Evolutionary conservation across 1,284 basidiomycete genomes (phyloP).

Genomic region (Ceratobasidium sp.): DNA sequence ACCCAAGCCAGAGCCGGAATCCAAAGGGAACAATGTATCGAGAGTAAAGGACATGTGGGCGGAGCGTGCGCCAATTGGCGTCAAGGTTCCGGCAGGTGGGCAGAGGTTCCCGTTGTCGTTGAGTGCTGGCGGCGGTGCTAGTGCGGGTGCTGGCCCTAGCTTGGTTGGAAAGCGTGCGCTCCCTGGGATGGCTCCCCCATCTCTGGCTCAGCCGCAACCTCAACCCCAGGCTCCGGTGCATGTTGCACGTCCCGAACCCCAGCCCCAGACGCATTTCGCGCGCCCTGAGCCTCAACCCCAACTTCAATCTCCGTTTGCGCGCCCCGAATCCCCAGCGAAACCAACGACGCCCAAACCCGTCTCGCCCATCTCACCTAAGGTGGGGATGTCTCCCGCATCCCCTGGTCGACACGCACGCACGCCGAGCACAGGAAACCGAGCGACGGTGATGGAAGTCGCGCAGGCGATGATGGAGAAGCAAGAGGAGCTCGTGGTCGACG

Average conservation of each 20-base stretch:
- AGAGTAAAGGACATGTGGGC: conserved; percentile 41
- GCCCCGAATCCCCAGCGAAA: conserved; percentile 23
- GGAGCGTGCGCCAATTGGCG: conserved; percentile 37
- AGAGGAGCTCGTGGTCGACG: conserved; percentile 12
- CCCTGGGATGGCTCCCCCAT: conserved; percentile 52
- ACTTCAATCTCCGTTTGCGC: neutral
- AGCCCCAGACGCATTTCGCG: neutral
- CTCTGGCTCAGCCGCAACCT: conserved; percentile 32
- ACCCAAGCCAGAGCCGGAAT: conserved; percentile 5
- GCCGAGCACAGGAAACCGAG: conserved; percentile 69
- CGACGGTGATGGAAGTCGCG: conserved; percentile 77
- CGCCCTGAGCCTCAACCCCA: neutral
- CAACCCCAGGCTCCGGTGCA: conserved; percentile 44
- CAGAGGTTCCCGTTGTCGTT: conserved; percentile 1
- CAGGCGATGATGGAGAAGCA: conserved; percentile 60
- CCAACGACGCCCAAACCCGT: conserved; percentile 24
- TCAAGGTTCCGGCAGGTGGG: conserved; percentile 15
- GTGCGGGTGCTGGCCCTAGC: conserved; percentile 8
- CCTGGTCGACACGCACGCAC: conserved; percentile 59
- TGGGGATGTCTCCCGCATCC: conserved; percentile 7
- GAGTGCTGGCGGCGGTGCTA: neutral
- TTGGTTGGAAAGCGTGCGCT: conserved; percentile 52
- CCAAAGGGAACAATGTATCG: conserved; percentile 28
- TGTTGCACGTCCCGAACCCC: neutral
- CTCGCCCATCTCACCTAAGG: conserved; percentile 1